Percentiles rank a stretch among this genome's conserved stretches.
Evolutionary conservation across 345 rosid genomes (phyloP).

Genomic region (Euphorbia peplus): DNA sequence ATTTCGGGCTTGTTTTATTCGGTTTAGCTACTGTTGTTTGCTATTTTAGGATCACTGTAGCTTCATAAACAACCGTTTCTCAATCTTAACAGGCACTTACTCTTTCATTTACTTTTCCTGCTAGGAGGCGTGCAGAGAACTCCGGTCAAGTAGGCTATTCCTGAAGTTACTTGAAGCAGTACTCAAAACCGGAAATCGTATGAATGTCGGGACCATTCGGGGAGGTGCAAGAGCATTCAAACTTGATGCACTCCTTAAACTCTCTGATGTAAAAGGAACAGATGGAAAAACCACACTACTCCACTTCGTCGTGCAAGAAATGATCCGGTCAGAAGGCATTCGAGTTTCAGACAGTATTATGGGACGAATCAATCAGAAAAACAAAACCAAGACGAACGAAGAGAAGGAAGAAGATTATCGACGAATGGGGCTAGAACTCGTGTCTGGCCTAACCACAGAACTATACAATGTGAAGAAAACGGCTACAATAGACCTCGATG

Average conservation of each 20-base stretch:
- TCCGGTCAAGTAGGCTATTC: conserved; percentile 86
- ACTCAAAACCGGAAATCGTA: conserved; percentile 90
- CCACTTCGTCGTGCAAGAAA: conserved; percentile 94
- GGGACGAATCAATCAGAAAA: conserved; percentile 73
- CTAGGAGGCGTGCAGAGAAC: conserved; percentile 97
- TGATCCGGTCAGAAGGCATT: conserved; percentile 81
- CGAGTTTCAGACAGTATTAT: conserved; percentile 83
- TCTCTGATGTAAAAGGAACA: conserved; percentile 89
- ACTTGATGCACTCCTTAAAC: conserved; percentile 87
- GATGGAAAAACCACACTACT: conserved; percentile 86
- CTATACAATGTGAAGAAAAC: conserved; percentile 91
- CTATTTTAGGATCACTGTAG: no score
- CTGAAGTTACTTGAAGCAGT: conserved; percentile 88
- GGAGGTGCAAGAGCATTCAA: conserved; percentile 97
- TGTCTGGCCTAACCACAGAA: conserved; percentile 73
- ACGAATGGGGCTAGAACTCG: conserved; percentile 91
- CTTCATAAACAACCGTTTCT: no score
- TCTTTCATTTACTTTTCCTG: background rate
- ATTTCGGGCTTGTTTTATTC: no score
- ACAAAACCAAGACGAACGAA: conserved; percentile 50
- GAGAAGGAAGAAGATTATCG: conserved; percentile 85
- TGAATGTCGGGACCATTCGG: conserved; percentile 93
- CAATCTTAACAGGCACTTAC: no score
- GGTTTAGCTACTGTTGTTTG: no score
- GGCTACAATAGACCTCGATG: conserved; percentile 81